Percentiles rank a stretch among this genome's conserved stretches.
phyloP scores from a whole-genome alignment of 202 grass and related monocot species.

The Musa balbisiana region DNA sequence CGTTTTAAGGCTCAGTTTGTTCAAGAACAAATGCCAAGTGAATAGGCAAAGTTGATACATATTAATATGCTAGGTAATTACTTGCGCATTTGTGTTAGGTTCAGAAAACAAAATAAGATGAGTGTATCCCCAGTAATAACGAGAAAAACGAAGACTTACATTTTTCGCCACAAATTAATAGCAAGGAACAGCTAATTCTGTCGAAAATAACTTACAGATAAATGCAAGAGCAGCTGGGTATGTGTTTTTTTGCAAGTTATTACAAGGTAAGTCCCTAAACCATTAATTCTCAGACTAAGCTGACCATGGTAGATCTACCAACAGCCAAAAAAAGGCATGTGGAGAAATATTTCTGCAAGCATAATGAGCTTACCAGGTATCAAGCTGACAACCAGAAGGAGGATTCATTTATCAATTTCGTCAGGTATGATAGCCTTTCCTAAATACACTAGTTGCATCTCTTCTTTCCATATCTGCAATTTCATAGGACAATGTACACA shows the following conservation, averaged over 20 bases:
- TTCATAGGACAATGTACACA: neutral
- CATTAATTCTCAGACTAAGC: too few species aligned
- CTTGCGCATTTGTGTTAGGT: neutral
- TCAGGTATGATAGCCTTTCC: slow-evolving; percentile 49
- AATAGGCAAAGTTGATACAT: neutral
- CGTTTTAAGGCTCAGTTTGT: neutral
- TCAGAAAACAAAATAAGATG: too few species aligned
- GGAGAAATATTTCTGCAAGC: neutral
- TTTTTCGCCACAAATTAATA: too few species aligned
- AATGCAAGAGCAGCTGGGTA: too few species aligned
- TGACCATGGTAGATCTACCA: too few species aligned
- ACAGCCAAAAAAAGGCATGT: too few species aligned
- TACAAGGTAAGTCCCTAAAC: too few species aligned
- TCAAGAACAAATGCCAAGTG: neutral
- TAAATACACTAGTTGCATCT: slow-evolving; percentile 67
- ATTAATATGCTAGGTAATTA: neutral
- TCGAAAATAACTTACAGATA: too few species aligned
- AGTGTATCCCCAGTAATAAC: too few species aligned
- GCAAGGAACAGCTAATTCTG: too few species aligned
- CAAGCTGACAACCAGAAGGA: neutral
- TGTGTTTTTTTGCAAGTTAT: too few species aligned
- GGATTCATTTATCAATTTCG: slow-evolving; percentile 47
- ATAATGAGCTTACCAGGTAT: neutral
- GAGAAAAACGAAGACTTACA: too few species aligned
- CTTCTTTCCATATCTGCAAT: slow-evolving; percentile 81